A percentile compares a stretch with the other conserved stretches of the same genome.
These are phyloP conservation scores for Lagerstroemia speciosa DNA, from an alignment of 345 rosid species.

Conservation along the genomic window DNA sequence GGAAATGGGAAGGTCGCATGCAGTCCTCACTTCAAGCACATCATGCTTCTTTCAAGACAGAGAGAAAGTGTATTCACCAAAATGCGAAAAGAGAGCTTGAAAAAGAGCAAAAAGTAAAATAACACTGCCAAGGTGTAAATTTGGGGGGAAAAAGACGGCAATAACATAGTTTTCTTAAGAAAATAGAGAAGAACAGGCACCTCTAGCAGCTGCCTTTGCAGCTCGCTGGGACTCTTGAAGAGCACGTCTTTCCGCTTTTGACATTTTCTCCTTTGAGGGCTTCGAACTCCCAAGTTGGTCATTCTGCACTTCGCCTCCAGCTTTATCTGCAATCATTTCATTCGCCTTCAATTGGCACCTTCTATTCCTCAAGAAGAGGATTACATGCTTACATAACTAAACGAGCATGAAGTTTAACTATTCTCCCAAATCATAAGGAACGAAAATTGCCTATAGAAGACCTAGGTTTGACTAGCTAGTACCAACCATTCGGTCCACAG, in stretches of 20 bases:
- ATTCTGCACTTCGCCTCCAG: conserved; percentile 38
- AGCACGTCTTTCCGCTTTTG: conserved; percentile 92
- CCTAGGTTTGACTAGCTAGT: background rate
- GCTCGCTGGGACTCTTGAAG: conserved; percentile 92
- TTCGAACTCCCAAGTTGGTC: conserved; percentile 40
- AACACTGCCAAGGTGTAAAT: background rate
- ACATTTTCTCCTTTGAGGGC: conserved; percentile 67
- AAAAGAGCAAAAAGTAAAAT: background rate
- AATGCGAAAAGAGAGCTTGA: background rate
- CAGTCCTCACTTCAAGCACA: background rate
- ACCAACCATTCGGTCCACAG: background rate
- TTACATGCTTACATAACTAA: background rate
- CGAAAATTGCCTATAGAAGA: background rate
- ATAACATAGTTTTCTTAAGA: background rate
- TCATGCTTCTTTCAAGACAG: background rate
- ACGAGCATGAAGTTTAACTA: background rate
- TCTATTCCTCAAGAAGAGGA: background rate
- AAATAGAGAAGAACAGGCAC: conserved; percentile 21
- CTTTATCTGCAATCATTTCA: conserved; percentile 37
- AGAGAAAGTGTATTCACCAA: background rate
- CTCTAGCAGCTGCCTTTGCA: conserved; percentile 88
- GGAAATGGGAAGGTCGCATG: background rate
- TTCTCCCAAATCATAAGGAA: background rate
- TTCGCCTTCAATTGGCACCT: background rate
- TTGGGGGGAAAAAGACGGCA: background rate